phyloP scores from a whole-genome alignment of 2,329 filamentous ascomycete genomes.

The Fusarium pilosicola region DNA sequence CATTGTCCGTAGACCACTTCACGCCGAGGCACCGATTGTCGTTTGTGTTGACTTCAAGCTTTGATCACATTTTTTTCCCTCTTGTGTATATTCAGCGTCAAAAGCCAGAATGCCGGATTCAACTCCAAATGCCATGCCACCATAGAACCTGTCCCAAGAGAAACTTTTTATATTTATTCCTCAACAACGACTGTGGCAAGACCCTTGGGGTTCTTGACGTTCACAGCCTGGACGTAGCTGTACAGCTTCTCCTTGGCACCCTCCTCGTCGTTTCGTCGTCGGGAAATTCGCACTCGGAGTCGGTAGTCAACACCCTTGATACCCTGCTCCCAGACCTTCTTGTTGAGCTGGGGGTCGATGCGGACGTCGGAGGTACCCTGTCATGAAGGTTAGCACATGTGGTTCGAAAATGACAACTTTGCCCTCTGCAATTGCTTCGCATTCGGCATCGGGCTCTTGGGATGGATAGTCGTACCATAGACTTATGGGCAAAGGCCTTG shows the following conservation, averaged over 20 bases:
- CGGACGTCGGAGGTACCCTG: conserved; percentile 98
- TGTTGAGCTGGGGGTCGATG: conserved; percentile 98
- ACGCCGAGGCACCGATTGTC: conserved; percentile 44
- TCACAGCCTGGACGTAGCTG: conserved; percentile 99
- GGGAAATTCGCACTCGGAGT: conserved; percentile 96
- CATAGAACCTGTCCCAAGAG: conserved; percentile 55
- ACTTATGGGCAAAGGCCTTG: conserved; percentile 88
- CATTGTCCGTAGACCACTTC: conserved; percentile 40
- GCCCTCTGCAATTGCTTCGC: conserved; percentile 21
- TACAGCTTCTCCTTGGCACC: conserved; percentile 99
- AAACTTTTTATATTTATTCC: conserved; percentile 64
- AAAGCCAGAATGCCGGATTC: conserved; percentile 58
- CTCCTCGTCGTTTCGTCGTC: conserved; percentile 99
- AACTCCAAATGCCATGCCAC: conserved; percentile 60
- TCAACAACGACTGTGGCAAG: conserved; percentile 90
- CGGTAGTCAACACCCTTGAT: conserved; percentile 99
- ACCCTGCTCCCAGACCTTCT: conserved; percentile 99
- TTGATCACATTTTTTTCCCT: conserved; percentile 51
- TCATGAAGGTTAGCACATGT: conserved; percentile 29
- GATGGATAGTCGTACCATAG: conserved; percentile 80
- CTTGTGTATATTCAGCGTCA: conserved; percentile 52
- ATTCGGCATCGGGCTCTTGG: conserved; percentile 12
- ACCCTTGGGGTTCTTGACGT: conserved; percentile 99
- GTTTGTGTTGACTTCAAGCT: conserved; percentile 43
- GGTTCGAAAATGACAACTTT: conserved; percentile 3